These are phyloP conservation scores for Pholiota molesta DNA, from an alignment of 768 basidiomycete genomes.

Conservation along the genomic window DNA sequence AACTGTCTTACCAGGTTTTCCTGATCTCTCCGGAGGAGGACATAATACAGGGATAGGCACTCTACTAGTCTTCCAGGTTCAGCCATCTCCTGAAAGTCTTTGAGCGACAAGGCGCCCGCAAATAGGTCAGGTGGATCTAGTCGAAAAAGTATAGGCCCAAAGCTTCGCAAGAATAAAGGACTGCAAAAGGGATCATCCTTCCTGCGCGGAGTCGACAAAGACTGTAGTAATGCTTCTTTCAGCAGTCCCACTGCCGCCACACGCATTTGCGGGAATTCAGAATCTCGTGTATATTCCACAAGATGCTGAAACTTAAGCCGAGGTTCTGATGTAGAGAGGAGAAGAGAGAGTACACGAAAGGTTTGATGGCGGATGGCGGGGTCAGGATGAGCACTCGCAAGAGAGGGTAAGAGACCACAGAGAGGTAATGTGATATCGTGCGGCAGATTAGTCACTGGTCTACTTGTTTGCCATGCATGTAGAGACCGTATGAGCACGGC, in stretches of 20 bases:
- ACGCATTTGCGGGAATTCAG: conserved; percentile 65
- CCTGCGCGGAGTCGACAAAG: conserved; percentile 30
- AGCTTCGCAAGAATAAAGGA: conserved; percentile 52
- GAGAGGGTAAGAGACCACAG: conserved; percentile 48
- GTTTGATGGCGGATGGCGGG: conserved; percentile 58
- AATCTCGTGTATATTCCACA: conserved; percentile 50
- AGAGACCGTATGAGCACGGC: conserved; percentile 51
- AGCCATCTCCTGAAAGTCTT: conserved; percentile 53
- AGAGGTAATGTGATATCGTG: conserved; percentile 53
- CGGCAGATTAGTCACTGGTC: conserved; percentile 30
- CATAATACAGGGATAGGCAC: conserved; percentile 69
- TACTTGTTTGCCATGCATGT: conserved; percentile 22
- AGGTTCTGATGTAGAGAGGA: conserved; percentile 52
- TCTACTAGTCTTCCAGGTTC: conserved; percentile 69
- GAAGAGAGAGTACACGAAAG: conserved; percentile 59
- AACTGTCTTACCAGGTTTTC: conserved; percentile 50
- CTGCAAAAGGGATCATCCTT: conserved; percentile 54
- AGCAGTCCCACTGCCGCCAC: conserved; percentile 70
- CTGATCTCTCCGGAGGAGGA: conserved; percentile 60
- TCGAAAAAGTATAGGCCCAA: conserved; percentile 63
- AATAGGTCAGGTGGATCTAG: conserved; percentile 61
- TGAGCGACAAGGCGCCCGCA: conserved; percentile 30
- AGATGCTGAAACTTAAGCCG: conserved; percentile 57
- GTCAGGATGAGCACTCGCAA: conserved; percentile 68
- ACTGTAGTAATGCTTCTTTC: conserved; percentile 66